Evolutionary conservation across 1,284 basidiomycete species (phyloP).

Genomic region (Amylostereum areolatum): DNA sequence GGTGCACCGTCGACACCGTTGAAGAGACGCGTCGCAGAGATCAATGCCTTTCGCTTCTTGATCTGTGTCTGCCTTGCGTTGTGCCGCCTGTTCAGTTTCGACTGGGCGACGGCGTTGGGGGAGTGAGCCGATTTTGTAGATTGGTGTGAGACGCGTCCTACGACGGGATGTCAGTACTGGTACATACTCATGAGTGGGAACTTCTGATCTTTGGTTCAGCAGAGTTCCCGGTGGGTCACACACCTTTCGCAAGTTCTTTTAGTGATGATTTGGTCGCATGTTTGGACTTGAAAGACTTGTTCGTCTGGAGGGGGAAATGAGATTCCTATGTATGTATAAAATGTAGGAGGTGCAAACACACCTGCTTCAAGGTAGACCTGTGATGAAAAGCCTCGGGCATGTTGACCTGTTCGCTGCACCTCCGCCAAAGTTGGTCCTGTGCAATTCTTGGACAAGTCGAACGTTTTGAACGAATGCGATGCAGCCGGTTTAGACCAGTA

Average conservation of each 20-base stretch:
- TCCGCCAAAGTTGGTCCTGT: too few relatives aligned
- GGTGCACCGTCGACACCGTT: slow-evolving; percentile 75
- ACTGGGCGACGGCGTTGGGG: slow-evolving; percentile 44
- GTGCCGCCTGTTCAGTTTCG: slow-evolving; percentile 68
- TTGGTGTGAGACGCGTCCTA: slow-evolving; percentile 51
- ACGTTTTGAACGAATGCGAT: background rate
- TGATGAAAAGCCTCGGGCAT: slow-evolving; percentile 51
- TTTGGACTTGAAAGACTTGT: slow-evolving; percentile 87
- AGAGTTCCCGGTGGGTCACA: slow-evolving; percentile 7
- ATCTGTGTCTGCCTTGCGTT: slow-evolving; percentile 73
- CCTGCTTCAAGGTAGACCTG: slow-evolving; percentile 83
- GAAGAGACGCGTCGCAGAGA: slow-evolving; percentile 70
- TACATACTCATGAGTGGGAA: background rate
- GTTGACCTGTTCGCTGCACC: background rate
- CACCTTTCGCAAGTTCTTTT: slow-evolving; percentile 81
- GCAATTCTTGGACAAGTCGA: background rate
- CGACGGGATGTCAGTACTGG: slow-evolving; percentile 5
- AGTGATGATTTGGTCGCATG: slow-evolving; percentile 81
- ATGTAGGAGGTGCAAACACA: slow-evolving; percentile 22
- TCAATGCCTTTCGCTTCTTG: slow-evolving; percentile 63
- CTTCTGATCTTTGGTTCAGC: background rate
- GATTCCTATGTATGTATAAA: background rate
- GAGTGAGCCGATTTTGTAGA: slow-evolving; percentile 44
- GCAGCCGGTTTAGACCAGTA: too few relatives aligned
- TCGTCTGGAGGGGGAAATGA: slow-evolving; percentile 45